phyloP scores from a whole-genome alignment of 1,139 yeast species.

The Pichia sp. region DNA sequence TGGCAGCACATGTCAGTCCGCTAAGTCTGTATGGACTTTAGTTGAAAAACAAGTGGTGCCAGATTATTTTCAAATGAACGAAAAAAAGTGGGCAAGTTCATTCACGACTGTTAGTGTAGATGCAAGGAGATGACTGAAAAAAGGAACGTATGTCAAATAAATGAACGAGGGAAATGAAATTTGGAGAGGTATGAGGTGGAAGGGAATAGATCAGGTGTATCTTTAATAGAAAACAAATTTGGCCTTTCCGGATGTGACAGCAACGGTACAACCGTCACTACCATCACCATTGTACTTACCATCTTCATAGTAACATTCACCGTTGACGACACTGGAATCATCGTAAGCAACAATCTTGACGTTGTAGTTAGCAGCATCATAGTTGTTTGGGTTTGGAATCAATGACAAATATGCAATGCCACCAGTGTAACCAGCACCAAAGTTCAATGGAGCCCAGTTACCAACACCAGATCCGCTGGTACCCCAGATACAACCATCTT shows the following conservation, averaged over 20 bases:
- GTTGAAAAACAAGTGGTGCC: too few species aligned
- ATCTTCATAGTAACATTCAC: conserved; percentile 55
- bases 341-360: conserved; percentile 61
- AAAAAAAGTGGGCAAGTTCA: too few species aligned
- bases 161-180: not conserved
- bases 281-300: conserved; percentile 59
- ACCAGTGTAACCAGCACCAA: conserved; percentile 60
- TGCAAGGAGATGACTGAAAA: too few species aligned
- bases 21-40: too few species aligned
- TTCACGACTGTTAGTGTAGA: too few species aligned
- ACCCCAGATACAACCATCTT: conserved; percentile 78
- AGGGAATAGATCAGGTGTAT: too few species aligned
- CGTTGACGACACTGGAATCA: conserved; percentile 41
- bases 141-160: not conserved
- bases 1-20: too few species aligned
- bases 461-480: conserved; percentile 54
- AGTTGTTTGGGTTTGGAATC: conserved; percentile 78
- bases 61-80: too few species aligned
- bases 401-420: conserved; percentile 65
- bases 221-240: conserved; percentile 49
- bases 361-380: conserved; percentile 51
- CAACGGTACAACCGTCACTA: conserved; percentile 70
- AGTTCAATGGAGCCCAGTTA: conserved; percentile 78
- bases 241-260: conserved; percentile 60
- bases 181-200: too few species aligned